Percentiles rank a stretch among this genome's conserved stretches.
Evolutionary conservation across 306 rosid species (phyloP).

Genomic region (Mimosa bimucronata): DNA sequence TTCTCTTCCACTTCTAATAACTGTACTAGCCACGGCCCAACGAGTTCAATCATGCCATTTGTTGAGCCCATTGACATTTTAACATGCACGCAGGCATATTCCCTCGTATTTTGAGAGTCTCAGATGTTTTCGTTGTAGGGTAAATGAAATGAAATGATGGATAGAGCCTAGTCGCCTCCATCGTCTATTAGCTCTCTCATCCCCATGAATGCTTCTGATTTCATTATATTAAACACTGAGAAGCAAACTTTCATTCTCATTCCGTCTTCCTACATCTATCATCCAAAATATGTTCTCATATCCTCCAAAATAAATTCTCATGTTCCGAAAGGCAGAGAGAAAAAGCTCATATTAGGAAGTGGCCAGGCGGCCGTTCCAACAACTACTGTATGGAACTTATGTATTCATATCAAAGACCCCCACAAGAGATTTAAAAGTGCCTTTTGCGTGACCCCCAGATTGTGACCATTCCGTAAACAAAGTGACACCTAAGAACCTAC

Average conservation of each 20-base stretch:
- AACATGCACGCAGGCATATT: neutral
- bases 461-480: neutral
- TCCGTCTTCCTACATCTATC: neutral
- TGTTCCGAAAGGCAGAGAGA: neutral
- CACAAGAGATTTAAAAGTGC: neutral
- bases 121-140: neutral
- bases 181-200: neutral
- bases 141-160: neutral
- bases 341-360: neutral
- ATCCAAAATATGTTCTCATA: neutral
- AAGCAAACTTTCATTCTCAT: neutral
- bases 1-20: neutral
- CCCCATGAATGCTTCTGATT: neutral
- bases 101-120: neutral
- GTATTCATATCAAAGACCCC: neutral
- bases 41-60: neutral
- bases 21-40: neutral
- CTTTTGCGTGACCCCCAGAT: neutral
- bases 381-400: neutral
- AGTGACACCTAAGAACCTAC: constrained; percentile 7
- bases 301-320: neutral
- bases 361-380: neutral
- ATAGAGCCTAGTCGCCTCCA: neutral
- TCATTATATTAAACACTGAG: neutral
- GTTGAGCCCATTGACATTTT: neutral